Base-by-base conservation (phyloP, 768 basidiomycete genomes). In the Pholiota conissans region DNA sequence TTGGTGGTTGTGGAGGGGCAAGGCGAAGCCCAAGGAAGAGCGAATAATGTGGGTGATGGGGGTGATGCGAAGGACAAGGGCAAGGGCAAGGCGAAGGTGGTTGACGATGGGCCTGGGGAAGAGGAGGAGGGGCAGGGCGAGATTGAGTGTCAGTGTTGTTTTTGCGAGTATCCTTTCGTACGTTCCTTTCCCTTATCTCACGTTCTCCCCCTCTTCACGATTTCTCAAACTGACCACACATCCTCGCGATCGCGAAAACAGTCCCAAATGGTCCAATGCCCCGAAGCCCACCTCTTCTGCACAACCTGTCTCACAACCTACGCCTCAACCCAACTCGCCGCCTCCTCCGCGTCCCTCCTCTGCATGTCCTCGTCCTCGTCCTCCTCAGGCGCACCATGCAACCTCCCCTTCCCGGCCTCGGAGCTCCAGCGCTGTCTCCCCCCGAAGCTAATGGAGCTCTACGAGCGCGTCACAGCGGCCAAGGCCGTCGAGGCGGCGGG, bases 101-200 rank as follows among this genome's bases (percentile, higher is more conserved):
- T 78, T 0, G 65, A 52, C 35, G 69, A 76, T n/a, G 79, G 77
- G 0, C 64, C 69, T 55, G 69, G 79, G 18, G 77, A 78, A 39
- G 72, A 76, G 24, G 74, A 78, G 18, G 84, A 80, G 29, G 76
- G 70, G 7, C 79, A 78, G 7, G 81, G 77, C 49, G 89, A 87
- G 2, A 84, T 95, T 32, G 92, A 95, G 64, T 95, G 94, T 64
- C 90, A 89, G 11, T 95, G 93, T 65, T 97, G 94, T 71, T 96
- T 94, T 66, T 73, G 82, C 3, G 77, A 73, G 10, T 91, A 86
- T 59, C 69, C 85, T 3, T 88, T 90, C 71, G 91, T 92, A 69
- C 56, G 90, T 58, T 30, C 16, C 40, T 11, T 56, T 24, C 4
- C 45, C 18, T 11, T 49, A 47, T 27, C 27, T 16, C 52, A 32